These are phyloP conservation scores for Ichthyophthirius multifiliis DNA, from an alignment of 169 alveolate genomes.

Conservation along the genomic window DNA sequence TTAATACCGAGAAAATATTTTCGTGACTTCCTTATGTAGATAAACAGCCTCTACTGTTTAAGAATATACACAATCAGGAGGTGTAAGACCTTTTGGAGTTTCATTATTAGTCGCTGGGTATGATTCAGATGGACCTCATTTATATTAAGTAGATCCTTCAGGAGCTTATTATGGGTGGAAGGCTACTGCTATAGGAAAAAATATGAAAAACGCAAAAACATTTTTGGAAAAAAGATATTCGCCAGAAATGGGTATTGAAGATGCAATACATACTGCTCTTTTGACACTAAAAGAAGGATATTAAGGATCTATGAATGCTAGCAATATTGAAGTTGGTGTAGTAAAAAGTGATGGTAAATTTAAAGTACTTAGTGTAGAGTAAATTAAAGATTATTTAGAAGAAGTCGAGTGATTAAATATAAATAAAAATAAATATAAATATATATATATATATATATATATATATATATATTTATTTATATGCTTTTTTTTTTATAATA, in stretches of 20 bases:
- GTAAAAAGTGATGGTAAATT: not conserved
- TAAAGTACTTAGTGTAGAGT: not conserved
- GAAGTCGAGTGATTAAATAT: not conserved
- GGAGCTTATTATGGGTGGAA: conserved; percentile 94
- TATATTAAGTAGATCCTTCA: conserved; percentile 97
- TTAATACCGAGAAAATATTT: conserved; percentile 93
- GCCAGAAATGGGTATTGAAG: conserved; percentile 91
- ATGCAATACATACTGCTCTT: conserved; percentile 81
- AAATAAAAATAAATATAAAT: too few species aligned
- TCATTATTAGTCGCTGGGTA: conserved; percentile 96
- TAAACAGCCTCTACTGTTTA: conserved; percentile 96
- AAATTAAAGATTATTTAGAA: not conserved
- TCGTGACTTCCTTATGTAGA: conserved; percentile 93
- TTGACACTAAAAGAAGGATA: conserved; percentile 85
- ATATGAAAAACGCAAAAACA: conserved; percentile 94
- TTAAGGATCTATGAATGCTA: conserved; percentile 61
- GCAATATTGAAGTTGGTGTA: not conserved
- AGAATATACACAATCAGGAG: conserved; percentile 99
- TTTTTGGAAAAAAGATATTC: conserved; percentile 94
- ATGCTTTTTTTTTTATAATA: too few species aligned
- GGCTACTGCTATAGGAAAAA: conserved; percentile 98
- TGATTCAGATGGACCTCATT: conserved; percentile 95
- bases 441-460: too few species aligned
- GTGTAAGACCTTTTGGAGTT: conserved; percentile 99
- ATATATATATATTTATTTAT: too few species aligned